These are phyloP conservation scores for Apostasia shenzhenica DNA, from an alignment of 106 monocot genomes.

Conservation along the genomic window DNA sequence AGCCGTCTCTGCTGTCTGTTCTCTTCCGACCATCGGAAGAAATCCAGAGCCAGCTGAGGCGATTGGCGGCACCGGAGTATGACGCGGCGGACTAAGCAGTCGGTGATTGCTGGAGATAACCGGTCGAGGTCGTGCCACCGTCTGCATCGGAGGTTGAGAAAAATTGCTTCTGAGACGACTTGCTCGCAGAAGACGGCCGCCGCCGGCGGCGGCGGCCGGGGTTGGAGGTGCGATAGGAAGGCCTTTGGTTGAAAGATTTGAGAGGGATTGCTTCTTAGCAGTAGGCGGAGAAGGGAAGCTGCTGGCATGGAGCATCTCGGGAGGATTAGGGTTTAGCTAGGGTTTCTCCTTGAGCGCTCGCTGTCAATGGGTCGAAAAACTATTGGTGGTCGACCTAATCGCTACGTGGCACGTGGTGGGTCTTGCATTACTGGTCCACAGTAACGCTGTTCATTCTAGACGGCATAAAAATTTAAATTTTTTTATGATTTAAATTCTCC, in stretches of 20 bases:
- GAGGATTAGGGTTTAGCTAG: neutral
- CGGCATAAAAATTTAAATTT: too few species aligned
- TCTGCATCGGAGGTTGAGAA: conserved; percentile 15
- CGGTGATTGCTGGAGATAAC: conserved; percentile 14
- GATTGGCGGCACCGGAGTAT: conserved; percentile 16
- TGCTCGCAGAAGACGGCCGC: neutral
- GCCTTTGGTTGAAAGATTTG: neutral
- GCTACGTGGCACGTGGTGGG: too few species aligned
- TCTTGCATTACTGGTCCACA: too few species aligned
- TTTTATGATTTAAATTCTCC: too few species aligned
- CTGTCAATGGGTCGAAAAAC: too few species aligned
- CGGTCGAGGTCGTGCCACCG: conserved; percentile 20
- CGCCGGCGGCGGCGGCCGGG: conserved; percentile 1
- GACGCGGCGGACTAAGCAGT: conserved; percentile 7
- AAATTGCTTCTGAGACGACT: conserved; percentile 18
- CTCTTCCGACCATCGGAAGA: conserved; percentile 16
- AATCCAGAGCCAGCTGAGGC: conserved; percentile 14
- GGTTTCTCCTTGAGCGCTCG: too few species aligned
- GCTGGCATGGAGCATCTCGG: neutral
- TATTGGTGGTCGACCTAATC: too few species aligned
- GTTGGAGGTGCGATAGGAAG: neutral
- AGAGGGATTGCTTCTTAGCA: neutral
- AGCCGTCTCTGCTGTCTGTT: neutral
- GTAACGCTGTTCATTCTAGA: too few species aligned
- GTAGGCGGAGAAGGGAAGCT: neutral